Percentiles rank a stretch among this genome's conserved stretches.
Conservation (phyloP, 208 protist genomes). For the Leishmania aethiopica region DNA sequence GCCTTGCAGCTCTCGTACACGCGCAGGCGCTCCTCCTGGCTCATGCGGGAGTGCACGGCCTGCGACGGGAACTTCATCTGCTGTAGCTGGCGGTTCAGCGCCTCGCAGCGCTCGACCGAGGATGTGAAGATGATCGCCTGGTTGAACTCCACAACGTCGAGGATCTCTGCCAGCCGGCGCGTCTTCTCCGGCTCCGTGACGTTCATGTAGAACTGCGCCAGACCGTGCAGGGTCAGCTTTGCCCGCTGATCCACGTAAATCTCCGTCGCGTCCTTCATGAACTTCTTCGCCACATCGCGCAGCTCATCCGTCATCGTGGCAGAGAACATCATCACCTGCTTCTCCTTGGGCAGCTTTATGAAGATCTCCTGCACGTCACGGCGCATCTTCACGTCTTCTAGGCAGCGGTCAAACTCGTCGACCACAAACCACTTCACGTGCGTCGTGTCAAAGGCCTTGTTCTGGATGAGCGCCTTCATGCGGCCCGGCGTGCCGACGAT, state of each 20-base stretch:
- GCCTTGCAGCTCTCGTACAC: constrained; percentile 98
- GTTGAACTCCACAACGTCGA: constrained; percentile 99
- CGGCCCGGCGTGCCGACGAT: constrained; percentile 98
- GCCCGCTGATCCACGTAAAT: constrained; percentile 98
- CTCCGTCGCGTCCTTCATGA: constrained; percentile 97
- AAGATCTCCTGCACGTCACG: constrained; percentile 99
- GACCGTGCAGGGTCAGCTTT: constrained; percentile 99
- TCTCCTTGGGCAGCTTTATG: constrained; percentile 95
- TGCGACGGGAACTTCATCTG: constrained; percentile 97
- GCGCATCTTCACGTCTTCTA: constrained; percentile 96
- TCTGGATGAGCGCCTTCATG: constrained; percentile 92
- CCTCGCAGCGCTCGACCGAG: constrained; percentile 91
- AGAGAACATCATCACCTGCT: constrained; percentile 99
- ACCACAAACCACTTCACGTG: constrained; percentile 98
- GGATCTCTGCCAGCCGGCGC: constrained; percentile 96
- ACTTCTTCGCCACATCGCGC: constrained; percentile 96
- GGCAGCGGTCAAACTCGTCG: constrained; percentile 99
- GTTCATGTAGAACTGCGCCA: constrained; percentile 99
- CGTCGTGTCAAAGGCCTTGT: constrained; percentile 92
- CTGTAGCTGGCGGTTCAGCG: constrained; percentile 96
- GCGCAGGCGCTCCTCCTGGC: constrained; percentile 91
- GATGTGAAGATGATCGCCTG: constrained; percentile 99
- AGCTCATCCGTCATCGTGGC: constrained; percentile 98
- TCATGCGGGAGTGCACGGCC: constrained; percentile 95
- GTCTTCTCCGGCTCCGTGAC: constrained; percentile 98